These are phyloP conservation scores for Tetracentron sinense DNA, from an alignment of 164 flowering plant genomes.

Conservation along the genomic window DNA sequence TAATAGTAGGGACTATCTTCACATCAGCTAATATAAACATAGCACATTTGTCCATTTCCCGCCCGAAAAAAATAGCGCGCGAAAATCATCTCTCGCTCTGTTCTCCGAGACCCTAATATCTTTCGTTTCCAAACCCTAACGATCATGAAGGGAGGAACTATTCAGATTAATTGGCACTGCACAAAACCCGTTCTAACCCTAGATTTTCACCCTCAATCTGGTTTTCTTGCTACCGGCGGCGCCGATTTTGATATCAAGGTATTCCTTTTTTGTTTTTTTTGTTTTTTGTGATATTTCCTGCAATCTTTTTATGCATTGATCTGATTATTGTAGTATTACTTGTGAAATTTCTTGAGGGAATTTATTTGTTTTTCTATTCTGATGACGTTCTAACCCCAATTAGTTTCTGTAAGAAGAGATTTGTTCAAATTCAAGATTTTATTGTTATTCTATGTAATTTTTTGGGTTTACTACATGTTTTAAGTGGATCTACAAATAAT, in stretches of 20 bases:
- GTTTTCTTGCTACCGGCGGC: slow-evolving; percentile 90
- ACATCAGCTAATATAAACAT: no score
- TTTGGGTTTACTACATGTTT: neutral
- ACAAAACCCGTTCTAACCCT: slow-evolving; percentile 84
- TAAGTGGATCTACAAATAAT: no score
- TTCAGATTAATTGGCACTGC: slow-evolving; percentile 96
- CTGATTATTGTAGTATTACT: no score
- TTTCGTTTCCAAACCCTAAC: slow-evolving; percentile 2
- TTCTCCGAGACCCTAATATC: neutral
- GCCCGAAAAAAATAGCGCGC: slow-evolving; percentile 8
- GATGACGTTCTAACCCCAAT: neutral
- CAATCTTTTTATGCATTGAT: neutral
- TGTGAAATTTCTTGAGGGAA: no score
- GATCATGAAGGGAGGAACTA: slow-evolving; percentile 82
- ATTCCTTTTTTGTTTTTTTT: neutral
- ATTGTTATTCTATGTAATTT: no score
- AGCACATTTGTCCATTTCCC: slow-evolving; percentile 13
- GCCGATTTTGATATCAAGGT: slow-evolving; percentile 97
- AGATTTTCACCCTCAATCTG: slow-evolving; percentile 80
- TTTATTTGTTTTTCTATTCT: neutral
- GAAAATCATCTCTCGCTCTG: neutral
- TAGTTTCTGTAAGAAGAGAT: neutral
- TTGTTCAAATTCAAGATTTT: neutral
- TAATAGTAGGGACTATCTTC: no score
- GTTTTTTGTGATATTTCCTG: neutral